A percentile compares a stretch with the other conserved stretches of the same genome.
These are phyloP conservation scores for Hypericum androsaemum DNA, from an alignment of 345 rosid genomes.

Conservation along the genomic window DNA sequence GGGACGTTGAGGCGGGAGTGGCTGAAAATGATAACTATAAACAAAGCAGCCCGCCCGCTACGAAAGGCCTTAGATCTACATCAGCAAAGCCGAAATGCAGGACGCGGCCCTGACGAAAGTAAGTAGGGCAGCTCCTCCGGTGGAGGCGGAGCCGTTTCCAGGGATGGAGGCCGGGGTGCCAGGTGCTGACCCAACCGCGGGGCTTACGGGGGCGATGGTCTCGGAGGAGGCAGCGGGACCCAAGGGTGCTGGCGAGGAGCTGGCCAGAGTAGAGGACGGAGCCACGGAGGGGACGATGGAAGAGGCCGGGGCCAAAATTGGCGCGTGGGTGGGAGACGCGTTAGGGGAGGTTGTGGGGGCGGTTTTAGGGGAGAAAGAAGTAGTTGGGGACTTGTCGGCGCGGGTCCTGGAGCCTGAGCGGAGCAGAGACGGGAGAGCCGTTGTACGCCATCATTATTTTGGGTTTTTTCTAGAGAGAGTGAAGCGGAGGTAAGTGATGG, in stretches of 20 bases:
- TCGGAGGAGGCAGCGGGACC: constrained; percentile 15
- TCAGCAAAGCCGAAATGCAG: constrained; percentile 31
- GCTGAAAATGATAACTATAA: constrained; percentile 11
- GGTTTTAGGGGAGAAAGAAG: too few relatives aligned
- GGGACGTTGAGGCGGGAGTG: constrained; percentile 2
- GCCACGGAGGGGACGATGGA: constrained; percentile 11
- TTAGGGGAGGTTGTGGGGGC: too few relatives aligned
- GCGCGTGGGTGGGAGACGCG: constrained; percentile 20
- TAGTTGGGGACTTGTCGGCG: constrained; percentile 31
- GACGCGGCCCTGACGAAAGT: constrained; percentile 28
- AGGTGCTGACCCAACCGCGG: constrained; percentile 8
- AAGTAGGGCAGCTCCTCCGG: constrained; percentile 30
- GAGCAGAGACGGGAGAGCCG: constrained; percentile 17
- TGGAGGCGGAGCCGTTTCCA: constrained; percentile 13
- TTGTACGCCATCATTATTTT: constrained; percentile 46
- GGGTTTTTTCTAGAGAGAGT: too few relatives aligned
- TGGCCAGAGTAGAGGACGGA: constrained; percentile 5
- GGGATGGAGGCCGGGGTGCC: constrained; percentile 9
- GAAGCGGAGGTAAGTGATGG: neutral
- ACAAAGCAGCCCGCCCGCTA: neutral
- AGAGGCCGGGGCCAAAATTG: constrained; percentile 21
- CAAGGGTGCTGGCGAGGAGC: constrained; percentile 7
- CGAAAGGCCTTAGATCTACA: constrained; percentile 38
- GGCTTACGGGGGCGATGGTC: neutral
- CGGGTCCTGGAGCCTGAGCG: constrained; percentile 56